Evolutionary conservation across 768 basidiomycete genomes (phyloP), one percentile per base, ranked within the genome.

Genomic region (Amanita exitialis): DNA sequence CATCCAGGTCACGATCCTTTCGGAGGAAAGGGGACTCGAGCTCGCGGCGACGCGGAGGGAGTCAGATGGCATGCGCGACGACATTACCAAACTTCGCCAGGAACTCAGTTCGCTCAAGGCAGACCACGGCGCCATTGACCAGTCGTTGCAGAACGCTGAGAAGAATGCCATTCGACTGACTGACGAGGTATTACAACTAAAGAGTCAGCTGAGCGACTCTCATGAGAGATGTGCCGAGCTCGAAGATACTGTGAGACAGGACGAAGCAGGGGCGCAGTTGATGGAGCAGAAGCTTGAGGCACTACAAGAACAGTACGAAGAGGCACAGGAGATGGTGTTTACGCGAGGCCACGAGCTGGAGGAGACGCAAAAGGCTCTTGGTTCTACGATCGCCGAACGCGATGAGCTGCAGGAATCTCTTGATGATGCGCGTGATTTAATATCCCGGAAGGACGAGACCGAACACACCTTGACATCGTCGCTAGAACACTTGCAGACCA

Each of bases 41-140:
- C 50, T 51, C 12, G 32, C 16, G 15, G 42, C 25, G 6, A 27
- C 39, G 15, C 28, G 18, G 21, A 39, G 23, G 20, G 50, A 51
- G 32, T 44, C 41, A 18, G 50, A 51, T 10, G 18, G 43, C 20
- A 51, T 44, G 42, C 50, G 50, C 4, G 50, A 51, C 20, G 50
- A 51, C 15, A 15, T 51, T 10, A 32, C 50, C 12, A 44, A 20
- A 15, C 50, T 51, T n/a, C 42, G 42, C 36, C 50, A 51, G 25
- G 41, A 43, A 8, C 32, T 51, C n/a, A 13, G 12, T 13, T 36
- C 50, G 7, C 27, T 37, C 6, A 36, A 28, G 21, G 21, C n/a
- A 18, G 50, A 44, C 15, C 50, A 41, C 4, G 21, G 18, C 21
- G 21, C 28, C 4, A 15, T 28, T 9, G 50, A 51, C 9, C 30